phyloP scores from a whole-genome alignment of 345 rosid species.

The Garcia nutans region DNA sequence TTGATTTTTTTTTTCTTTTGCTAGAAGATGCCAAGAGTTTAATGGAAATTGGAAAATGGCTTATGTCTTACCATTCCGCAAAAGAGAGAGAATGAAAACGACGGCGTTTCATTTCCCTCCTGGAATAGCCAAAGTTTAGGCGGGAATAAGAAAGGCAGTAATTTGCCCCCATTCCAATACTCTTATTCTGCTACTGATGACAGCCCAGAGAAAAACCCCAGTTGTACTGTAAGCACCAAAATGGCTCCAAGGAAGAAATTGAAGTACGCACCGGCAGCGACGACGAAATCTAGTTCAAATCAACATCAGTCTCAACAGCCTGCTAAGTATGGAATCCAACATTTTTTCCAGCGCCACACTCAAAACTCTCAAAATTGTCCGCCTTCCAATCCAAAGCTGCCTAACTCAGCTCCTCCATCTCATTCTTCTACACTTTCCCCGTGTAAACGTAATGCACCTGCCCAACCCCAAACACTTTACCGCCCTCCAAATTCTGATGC shows the following conservation, averaged over 20 bases:
- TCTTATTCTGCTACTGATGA: not conserved
- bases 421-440: not conserved
- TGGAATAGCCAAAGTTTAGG: not conserved
- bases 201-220: constrained; percentile 3
- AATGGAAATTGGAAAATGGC: too few species aligned
- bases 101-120: not conserved
- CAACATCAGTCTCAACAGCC: constrained; percentile 44
- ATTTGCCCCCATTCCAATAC: too few species aligned
- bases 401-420: constrained; percentile 1
- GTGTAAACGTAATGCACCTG: not conserved
- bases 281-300: constrained; percentile 40
- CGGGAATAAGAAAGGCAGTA: not conserved
- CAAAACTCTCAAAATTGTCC: constrained; percentile 42
- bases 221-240: not conserved
- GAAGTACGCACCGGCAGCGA: constrained; percentile 38
- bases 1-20: too few species aligned
- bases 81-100: too few species aligned
- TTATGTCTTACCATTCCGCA: too few species aligned
- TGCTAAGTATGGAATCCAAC: constrained; percentile 71
- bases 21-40: too few species aligned
- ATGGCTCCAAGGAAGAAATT: constrained; percentile 79
- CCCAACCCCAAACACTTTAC: not conserved
- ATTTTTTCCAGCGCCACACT: constrained; percentile 73
- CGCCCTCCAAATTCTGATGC: not conserved
- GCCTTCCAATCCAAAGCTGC: constrained; percentile 1